Evolutionary conservation across 768 basidiomycete genomes (phyloP), one percentile per base, ranked within the genome.

Genomic region (Hygrophoropsis aurantiaca): DNA sequence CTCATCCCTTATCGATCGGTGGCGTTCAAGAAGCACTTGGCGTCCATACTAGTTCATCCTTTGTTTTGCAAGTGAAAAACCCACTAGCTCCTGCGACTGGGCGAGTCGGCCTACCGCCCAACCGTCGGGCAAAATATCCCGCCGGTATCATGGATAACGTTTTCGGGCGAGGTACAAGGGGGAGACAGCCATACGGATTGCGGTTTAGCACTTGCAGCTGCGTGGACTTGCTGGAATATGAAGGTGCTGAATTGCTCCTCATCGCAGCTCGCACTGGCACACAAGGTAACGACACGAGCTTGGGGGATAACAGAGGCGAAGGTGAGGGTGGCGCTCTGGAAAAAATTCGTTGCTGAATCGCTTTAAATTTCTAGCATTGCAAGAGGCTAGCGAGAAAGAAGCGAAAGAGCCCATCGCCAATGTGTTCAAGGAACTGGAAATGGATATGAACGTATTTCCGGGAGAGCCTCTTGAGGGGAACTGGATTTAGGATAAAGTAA

Each of bases 11-110:
- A 15, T 66, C 71, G 15, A 57, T 74, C 32, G 79, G 80, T 9
- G 74, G 79, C 3, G 81, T 84, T 0, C 85, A 85, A 49, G 56
- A 67, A 16, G 75, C 69, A 5, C 66, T 87, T 5, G 80, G 80
- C 3, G 79, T 86, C 46, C 62, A 72, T 41, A 62, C 65, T 1
- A 74, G 77, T 0, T 78, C 77, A 0, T 77, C 77, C 0, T 85
- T 83, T 52, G 66, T 80, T 13, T 32, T 85, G 5, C 81, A 84
- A 51, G 77, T 84, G 40, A 84, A 82, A 66, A 83, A 84, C 50
- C 81, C 81, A 1, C 64, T 75, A 0, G 77, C 77, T 10, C 71
- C 77, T 0, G 61, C 64, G 2, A 67, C 67, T 3, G 71, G 59
- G 1, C 66, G 55, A 2, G 53, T 62, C 19, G 64, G 59, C 9